A percentile compares a stretch with the other conserved stretches of the same genome.
Conservation (phyloP, 441 rosid species). For the Gossypium lobatum region DNA sequence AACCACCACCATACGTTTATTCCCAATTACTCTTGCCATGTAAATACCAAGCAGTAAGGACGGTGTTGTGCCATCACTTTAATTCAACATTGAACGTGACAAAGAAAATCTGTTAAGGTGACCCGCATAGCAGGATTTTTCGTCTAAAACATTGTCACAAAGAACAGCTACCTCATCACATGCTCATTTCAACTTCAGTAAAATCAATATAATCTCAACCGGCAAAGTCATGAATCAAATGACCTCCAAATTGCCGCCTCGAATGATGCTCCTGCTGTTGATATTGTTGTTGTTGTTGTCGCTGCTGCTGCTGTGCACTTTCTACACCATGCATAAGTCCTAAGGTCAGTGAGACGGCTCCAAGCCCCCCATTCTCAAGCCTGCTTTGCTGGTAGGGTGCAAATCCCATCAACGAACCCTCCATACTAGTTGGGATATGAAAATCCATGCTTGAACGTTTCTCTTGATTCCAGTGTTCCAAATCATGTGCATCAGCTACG, state of each 20-base stretch:
- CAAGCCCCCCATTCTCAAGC: constrained; percentile 34
- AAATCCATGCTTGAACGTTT: constrained; percentile 40
- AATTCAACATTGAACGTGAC: neutral
- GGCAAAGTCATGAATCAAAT: constrained; percentile 43
- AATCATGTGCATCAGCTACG: constrained; percentile 10
- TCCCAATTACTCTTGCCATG: neutral
- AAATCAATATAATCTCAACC: constrained; percentile 24
- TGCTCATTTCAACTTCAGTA: neutral
- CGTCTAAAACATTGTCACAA: neutral
- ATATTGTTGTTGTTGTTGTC: constrained; percentile 25
- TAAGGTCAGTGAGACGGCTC: constrained; percentile 52
- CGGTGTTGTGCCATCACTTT: neutral
- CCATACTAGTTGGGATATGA: constrained; percentile 29
- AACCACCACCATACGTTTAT: neutral
- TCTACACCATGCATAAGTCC: constrained; percentile 54
- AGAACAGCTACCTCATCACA: neutral
- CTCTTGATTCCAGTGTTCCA: constrained; percentile 38
- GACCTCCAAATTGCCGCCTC: constrained; percentile 42
- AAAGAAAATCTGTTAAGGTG: neutral
- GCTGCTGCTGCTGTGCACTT: constrained; percentile 34
- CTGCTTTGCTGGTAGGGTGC: constrained; percentile 37
- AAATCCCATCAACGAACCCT: constrained; percentile 36
- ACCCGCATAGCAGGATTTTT: constrained; percentile 3
- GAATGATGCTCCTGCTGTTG: constrained; percentile 35
- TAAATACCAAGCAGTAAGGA: neutral